Conservation (phyloP, 139 green algal species). For the Yamagishiella unicocca region DNA sequence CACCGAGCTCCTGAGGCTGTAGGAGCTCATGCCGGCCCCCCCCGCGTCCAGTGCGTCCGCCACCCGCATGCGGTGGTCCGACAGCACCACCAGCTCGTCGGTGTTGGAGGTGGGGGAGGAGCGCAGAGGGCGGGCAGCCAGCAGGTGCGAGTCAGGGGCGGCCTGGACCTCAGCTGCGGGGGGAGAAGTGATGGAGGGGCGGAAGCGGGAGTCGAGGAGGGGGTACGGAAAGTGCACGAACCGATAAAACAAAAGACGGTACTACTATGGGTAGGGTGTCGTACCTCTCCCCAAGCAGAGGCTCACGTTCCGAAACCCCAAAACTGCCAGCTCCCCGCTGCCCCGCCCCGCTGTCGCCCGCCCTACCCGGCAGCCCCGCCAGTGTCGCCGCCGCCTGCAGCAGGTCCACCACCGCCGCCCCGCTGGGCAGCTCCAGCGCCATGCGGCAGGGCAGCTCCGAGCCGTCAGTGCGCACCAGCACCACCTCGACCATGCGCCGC, state of each 20-base stretch:
- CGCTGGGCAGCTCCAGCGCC: slow-evolving; percentile 59
- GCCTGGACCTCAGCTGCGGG: not conserved
- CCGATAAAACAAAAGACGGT: not conserved
- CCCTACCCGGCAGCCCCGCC: slow-evolving; percentile 27
- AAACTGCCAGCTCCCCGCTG: not conserved
- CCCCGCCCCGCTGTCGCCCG: not conserved
- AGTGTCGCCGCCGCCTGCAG: slow-evolving; percentile 56
- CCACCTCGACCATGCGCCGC: slow-evolving; percentile 55
- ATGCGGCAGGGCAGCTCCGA: slow-evolving; percentile 34
- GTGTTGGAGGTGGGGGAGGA: not conserved
- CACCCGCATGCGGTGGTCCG: slow-evolving; percentile 24
- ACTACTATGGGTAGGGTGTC: too few species aligned
- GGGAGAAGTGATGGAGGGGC: too few species aligned
- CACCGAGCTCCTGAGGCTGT: slow-evolving; percentile 20
- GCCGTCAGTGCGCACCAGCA: slow-evolving; percentile 73
- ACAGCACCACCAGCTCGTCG: slow-evolving; percentile 45
- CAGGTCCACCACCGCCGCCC: slow-evolving; percentile 66
- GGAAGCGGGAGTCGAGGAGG: not conserved
- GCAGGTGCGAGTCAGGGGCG: slow-evolving; percentile 8
- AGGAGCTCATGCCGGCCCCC: not conserved
- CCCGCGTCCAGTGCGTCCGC: slow-evolving; percentile 44
- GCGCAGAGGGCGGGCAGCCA: slow-evolving; percentile 38
- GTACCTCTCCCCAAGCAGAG: too few species aligned
- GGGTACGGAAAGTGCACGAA: not conserved
- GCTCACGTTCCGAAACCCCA: too few species aligned